Percentiles rank a stretch among this genome's conserved stretches.
Conservation (phyloP, 805 yeast genomes). For the Cyberlindnera japonica region DNA sequence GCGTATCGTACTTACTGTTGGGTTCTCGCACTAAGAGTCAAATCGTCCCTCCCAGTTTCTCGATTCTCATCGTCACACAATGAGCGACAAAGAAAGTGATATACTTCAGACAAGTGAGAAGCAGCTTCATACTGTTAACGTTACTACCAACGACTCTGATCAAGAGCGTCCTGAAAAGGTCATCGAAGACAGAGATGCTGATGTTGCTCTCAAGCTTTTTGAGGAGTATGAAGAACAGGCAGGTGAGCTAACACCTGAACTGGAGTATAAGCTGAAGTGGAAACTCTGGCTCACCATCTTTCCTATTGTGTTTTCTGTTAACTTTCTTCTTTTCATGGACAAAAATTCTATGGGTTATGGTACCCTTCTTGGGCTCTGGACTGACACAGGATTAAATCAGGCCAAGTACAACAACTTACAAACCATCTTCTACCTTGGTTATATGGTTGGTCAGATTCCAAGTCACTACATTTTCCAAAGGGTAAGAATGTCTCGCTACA, state of each 20-base stretch:
- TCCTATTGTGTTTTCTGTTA: slow-evolving; percentile 16
- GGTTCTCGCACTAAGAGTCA: too few relatives aligned
- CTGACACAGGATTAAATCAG: slow-evolving; percentile 12
- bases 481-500: slow-evolving; percentile 41
- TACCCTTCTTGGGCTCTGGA: slow-evolving; percentile 13
- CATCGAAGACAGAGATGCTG: slow-evolving; percentile 26
- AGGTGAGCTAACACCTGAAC: slow-evolving; percentile 17
- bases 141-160: neutral
- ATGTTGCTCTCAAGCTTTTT: slow-evolving; percentile 17
- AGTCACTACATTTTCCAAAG: slow-evolving; percentile 39
- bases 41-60: too few relatives aligned
- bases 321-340: slow-evolving; percentile 18
- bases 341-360: slow-evolving; percentile 19
- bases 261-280: slow-evolving; percentile 9
- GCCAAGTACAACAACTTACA: slow-evolving; percentile 36
- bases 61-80: too few relatives aligned
- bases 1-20: too few relatives aligned
- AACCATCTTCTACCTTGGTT: slow-evolving; percentile 47
- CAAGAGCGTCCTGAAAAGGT: neutral
- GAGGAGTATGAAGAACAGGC: slow-evolving; percentile 14
- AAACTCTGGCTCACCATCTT: slow-evolving; percentile 25
- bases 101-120: neutral
- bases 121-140: neutral
- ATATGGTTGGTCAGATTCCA: slow-evolving; percentile 48
- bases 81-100: neutral